These are phyloP conservation scores for Dactylella cylindrospora DNA, from an alignment of 2,329 filamentous ascomycete genomes.

Conservation along the genomic window DNA sequence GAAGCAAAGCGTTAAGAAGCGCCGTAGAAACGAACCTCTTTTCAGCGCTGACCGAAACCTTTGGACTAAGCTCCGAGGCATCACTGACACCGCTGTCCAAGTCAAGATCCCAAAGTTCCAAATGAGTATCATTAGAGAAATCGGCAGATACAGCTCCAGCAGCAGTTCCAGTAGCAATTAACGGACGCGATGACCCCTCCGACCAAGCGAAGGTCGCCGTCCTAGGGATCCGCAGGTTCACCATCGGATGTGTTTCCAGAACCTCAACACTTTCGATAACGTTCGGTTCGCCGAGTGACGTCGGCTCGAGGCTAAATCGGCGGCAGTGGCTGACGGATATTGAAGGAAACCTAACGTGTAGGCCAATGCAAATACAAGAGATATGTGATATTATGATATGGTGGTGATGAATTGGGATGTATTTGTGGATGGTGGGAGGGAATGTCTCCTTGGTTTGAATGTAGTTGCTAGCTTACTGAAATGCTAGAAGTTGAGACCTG, in stretches of 20 bases:
- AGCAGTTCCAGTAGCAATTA: constrained; percentile 89
- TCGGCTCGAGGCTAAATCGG: too few relatives aligned
- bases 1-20: constrained; percentile 19
- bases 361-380: background rate
- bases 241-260: constrained; percentile 62
- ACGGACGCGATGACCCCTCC: constrained; percentile 72
- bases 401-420: background rate
- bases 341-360: too few relatives aligned
- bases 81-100: constrained; percentile 71
- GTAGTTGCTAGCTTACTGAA: constrained; percentile 19
- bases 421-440: constrained; percentile 25
- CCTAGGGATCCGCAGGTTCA: constrained; percentile 89
- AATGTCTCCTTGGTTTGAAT: constrained; percentile 30
- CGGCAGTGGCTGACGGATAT: too few relatives aligned
- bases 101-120: constrained; percentile 93
- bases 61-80: constrained; percentile 79
- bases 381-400: constrained; percentile 1
- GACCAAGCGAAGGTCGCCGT: constrained; percentile 98
- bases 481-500: constrained; percentile 45
- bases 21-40: constrained; percentile 66
- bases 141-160: constrained; percentile 94
- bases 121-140: constrained; percentile 94
- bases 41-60: constrained; percentile 80
- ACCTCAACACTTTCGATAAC: constrained; percentile 32
- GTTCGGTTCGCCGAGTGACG: constrained; percentile 12